A percentile compares a stretch with the other conserved stretches of the same genome.
These are phyloP conservation scores for Fistulina hepatica DNA, from an alignment of 1,284 basidiomycete species.

Conservation along the genomic window DNA sequence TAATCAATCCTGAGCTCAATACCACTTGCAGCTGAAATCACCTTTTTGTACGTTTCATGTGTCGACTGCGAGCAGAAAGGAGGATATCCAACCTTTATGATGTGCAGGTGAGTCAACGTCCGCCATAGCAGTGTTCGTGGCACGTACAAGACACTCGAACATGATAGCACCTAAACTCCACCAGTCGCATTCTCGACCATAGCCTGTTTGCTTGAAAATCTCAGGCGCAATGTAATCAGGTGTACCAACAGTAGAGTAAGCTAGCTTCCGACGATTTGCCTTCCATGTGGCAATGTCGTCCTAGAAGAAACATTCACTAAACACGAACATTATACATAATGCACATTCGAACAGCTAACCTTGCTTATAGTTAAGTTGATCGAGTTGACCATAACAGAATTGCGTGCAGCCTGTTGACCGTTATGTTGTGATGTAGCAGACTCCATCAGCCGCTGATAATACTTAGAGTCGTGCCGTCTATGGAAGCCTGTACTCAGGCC, in stretches of 20 bases:
- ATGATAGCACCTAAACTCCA: constrained; percentile 97
- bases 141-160: constrained; percentile 96
- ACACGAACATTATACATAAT: constrained; percentile 30
- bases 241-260: constrained; percentile 98
- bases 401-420: constrained; percentile 35
- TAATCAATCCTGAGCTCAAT: too few species aligned
- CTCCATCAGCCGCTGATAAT: constrained; percentile 73
- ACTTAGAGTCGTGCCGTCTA: constrained; percentile 86
- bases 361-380: constrained; percentile 98
- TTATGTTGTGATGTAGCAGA: constrained; percentile 25
- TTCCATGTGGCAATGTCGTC: too few species aligned
- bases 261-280: constrained; percentile 37
- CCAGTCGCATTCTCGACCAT: constrained; percentile 97
- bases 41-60: constrained; percentile 98
- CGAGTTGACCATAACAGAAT: constrained; percentile 79
- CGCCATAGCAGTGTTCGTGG: not conserved
- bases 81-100: constrained; percentile 77
- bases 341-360: constrained; percentile 91
- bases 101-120: not conserved
- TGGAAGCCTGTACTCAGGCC: constrained; percentile 93
- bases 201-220: constrained; percentile 95
- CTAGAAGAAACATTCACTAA: constrained; percentile 1
- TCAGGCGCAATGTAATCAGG: constrained; percentile 99
- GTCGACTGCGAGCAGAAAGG: constrained; percentile 98
- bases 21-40: too few species aligned